phyloP scores from a whole-genome alignment of 139 green algal species.

The Picochlorum sp. region DNA sequence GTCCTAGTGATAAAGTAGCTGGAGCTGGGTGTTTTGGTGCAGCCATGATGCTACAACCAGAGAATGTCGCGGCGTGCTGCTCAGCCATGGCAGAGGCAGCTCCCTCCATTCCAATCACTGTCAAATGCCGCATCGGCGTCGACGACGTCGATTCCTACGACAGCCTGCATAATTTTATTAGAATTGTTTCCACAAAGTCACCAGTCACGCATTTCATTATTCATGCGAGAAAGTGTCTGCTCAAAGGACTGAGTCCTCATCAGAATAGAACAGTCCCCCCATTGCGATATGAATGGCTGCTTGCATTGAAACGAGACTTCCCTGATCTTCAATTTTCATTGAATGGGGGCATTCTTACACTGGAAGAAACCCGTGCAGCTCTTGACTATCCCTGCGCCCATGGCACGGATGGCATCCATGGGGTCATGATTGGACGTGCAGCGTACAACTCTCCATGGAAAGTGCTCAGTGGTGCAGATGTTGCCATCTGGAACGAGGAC shows the following conservation, averaged over 20 bases:
- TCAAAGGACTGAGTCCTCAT: conserved; percentile 77
- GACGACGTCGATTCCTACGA: conserved; percentile 64
- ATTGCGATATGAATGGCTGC: conserved; percentile 78
- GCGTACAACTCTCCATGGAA: conserved; percentile 83
- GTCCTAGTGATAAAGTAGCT: conserved; percentile 78
- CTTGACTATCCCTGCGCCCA: conserved; percentile 35
- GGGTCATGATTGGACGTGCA: conserved; percentile 85
- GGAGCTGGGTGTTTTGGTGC: conserved; percentile 88
- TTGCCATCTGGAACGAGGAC: conserved; percentile 51
- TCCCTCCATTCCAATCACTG: conserved; percentile 44
- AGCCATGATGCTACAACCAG: conserved; percentile 71
- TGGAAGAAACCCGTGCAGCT: conserved; percentile 24
- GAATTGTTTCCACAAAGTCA: conserved; percentile 48
- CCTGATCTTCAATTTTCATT: conserved; percentile 75
- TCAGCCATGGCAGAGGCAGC: conserved; percentile 38
- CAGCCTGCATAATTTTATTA: conserved; percentile 58
- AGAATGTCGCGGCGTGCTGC: conserved; percentile 66
- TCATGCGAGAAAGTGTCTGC: conserved; percentile 87
- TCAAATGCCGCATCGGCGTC: conserved; percentile 84
- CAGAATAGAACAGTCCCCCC: conserved; percentile 88
- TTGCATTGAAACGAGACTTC: conserved; percentile 80
- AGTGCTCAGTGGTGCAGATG: conserved; percentile 65
- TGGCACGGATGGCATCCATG: conserved; percentile 35
- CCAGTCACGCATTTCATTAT: conserved; percentile 81
- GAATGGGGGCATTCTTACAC: conserved; percentile 43